phyloP scores from a whole-genome alignment of 768 basidiomycete genomes.

The Pleurotus tuoliensis region DNA sequence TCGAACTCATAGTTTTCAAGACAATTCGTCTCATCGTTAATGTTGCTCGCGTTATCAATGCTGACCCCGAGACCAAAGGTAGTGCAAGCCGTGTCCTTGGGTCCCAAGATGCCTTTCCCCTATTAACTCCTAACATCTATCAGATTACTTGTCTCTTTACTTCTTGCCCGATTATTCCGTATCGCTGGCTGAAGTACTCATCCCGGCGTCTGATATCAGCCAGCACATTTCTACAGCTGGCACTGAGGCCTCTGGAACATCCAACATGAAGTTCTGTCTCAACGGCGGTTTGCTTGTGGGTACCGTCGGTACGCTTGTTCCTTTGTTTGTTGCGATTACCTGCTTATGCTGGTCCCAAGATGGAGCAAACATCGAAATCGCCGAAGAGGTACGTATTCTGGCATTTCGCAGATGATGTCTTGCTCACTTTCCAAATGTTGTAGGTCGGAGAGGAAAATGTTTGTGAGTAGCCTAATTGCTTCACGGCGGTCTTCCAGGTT shows the following conservation, averaged over 20 bases:
- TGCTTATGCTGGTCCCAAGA: conserved; percentile 34
- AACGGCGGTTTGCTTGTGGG: conserved; percentile 89
- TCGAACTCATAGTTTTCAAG: conserved; percentile 25
- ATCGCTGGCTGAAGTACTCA: conserved; percentile 76
- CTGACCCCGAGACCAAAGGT: conserved; percentile 46
- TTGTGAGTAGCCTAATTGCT: conserved; percentile 51
- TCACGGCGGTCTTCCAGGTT: not conserved
- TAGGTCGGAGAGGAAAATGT: conserved; percentile 84
- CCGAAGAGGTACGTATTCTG: conserved; percentile 58
- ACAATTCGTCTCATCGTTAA: conserved; percentile 94
- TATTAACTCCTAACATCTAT: conserved; percentile 50
- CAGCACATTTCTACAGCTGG: conserved; percentile 98
- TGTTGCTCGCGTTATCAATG: conserved; percentile 75
- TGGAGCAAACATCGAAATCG: conserved; percentile 96
- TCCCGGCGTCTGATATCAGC: conserved; percentile 90
- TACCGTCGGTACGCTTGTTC: conserved; percentile 54
- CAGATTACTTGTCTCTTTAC: conserved; percentile 80
- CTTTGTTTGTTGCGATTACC: not conserved
- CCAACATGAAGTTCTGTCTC: conserved; percentile 87
- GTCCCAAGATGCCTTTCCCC: too few relatives aligned
- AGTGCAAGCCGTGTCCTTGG: not conserved
- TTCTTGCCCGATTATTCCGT: conserved; percentile 97
- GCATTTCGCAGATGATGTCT: not conserved
- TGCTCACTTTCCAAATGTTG: not conserved
- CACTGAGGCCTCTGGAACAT: conserved; percentile 82